These are phyloP conservation scores for Hypericum perforatum DNA, from an alignment of 345 rosid genomes.

Conservation along the genomic window DNA sequence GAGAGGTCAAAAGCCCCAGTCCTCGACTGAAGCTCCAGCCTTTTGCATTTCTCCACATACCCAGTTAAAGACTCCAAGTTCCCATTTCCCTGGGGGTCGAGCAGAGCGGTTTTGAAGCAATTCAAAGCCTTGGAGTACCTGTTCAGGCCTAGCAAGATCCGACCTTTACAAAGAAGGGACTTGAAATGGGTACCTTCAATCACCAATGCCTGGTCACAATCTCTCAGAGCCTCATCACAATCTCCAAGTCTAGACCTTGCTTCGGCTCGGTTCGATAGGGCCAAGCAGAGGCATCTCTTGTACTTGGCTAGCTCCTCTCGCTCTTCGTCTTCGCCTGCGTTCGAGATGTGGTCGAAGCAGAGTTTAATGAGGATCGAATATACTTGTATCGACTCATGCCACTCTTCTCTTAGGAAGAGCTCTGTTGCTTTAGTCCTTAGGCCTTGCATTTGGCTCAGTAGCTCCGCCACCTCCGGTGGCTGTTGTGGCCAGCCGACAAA, in stretches of 20 bases:
- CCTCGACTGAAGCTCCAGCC: constrained; percentile 55
- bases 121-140: constrained; percentile 53
- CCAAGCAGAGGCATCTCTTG: constrained; percentile 49
- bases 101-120: constrained; percentile 53
- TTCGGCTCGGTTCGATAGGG: constrained; percentile 73
- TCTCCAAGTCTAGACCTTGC: constrained; percentile 39
- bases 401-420: constrained; percentile 72
- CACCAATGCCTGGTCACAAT: constrained; percentile 53
- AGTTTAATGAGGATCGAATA: constrained; percentile 57
- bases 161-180: constrained; percentile 76
- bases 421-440: constrained; percentile 69
- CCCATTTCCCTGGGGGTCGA: constrained; percentile 43
- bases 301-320: constrained; percentile 29
- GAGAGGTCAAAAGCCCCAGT: constrained; percentile 77
- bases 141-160: constrained; percentile 49
- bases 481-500: too few relatives aligned
- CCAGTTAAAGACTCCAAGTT: constrained; percentile 40
- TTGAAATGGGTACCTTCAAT: constrained; percentile 65
- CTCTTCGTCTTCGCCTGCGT: constrained; percentile 12
- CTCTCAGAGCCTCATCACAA: constrained; percentile 37
- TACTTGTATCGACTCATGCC: constrained; percentile 50
- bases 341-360: constrained; percentile 35
- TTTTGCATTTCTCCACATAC: constrained; percentile 64
- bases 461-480: constrained; percentile 19
- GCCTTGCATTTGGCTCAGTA: constrained; percentile 28